A percentile compares a stretch with the other conserved stretches of the same genome.
phyloP scores from a whole-genome alignment of 345 rosid species.

The Mangifera indica region DNA sequence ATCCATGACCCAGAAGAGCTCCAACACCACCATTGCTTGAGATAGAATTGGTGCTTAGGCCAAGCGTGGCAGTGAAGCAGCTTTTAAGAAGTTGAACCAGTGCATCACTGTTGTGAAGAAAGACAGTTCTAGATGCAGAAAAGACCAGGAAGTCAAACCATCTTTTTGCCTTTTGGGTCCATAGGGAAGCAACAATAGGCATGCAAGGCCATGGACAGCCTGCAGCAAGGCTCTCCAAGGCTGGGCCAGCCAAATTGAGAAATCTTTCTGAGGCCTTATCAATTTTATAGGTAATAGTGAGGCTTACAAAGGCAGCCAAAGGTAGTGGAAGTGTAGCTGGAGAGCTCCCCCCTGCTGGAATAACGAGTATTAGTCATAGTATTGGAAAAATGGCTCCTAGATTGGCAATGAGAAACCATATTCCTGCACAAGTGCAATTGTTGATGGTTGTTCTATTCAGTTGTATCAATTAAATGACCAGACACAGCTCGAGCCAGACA shows the following conservation, averaged over 20 bases:
- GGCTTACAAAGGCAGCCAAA: constrained; percentile 93
- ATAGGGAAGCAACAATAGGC: constrained; percentile 88
- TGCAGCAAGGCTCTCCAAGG: constrained; percentile 83
- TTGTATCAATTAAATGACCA: too few species aligned
- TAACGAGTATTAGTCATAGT: constrained; percentile 26
- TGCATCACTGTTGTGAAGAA: constrained; percentile 81
- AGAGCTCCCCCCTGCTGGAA: constrained; percentile 63
- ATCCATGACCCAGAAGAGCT: constrained; percentile 94
- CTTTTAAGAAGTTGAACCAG: constrained; percentile 86
- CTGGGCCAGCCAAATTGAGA: constrained; percentile 85
- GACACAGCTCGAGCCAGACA: too few species aligned
- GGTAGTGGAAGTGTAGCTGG: constrained; percentile 92
- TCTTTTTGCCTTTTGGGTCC: constrained; percentile 97
- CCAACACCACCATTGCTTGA: constrained; percentile 80
- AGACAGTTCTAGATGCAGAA: constrained; percentile 94
- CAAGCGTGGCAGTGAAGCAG: constrained; percentile 85
- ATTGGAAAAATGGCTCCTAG: background rate
- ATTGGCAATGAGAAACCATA: background rate
- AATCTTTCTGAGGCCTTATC: constrained; percentile 81
- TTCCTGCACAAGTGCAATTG: background rate
- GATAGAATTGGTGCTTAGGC: constrained; percentile 50
- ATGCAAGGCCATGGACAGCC: constrained; percentile 99
- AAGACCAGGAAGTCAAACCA: constrained; percentile 95
- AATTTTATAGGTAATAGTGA: constrained; percentile 87
- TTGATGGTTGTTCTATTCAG: too few species aligned